Percentiles rank a stretch among this genome's conserved stretches.
phyloP scores from a whole-genome alignment of 202 grass and related monocot genomes.

The Hordeum pubiflorum region DNA sequence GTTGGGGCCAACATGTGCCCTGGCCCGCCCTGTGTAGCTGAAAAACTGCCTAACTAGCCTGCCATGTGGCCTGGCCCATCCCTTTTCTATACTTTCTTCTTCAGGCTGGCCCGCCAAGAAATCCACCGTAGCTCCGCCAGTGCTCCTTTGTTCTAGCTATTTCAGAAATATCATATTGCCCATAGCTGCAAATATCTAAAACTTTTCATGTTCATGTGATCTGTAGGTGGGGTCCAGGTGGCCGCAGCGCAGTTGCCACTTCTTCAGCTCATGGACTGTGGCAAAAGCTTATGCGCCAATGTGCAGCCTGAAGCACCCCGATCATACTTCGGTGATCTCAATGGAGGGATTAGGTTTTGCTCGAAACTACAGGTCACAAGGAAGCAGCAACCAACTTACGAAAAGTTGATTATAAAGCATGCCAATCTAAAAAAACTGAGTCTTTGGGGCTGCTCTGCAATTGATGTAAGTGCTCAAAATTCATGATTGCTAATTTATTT shows the following conservation, averaged over 20 bases:
- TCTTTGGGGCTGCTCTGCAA: conserved; percentile 78
- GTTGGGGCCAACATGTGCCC: too few species aligned
- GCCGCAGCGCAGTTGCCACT: conserved; percentile 62
- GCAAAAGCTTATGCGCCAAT: conserved; percentile 49
- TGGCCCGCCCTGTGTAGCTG: too few species aligned
- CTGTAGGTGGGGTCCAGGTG: conserved; percentile 61
- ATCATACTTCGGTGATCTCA: conserved; percentile 34
- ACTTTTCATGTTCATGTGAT: not conserved
- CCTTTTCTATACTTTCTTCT: too few species aligned
- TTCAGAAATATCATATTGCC: not conserved
- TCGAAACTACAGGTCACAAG: conserved; percentile 24
- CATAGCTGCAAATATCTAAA: not conserved
- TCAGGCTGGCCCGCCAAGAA: too few species aligned
- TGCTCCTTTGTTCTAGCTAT: not conserved
- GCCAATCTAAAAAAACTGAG: conserved; percentile 61
- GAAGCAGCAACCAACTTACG: conserved; percentile 32
- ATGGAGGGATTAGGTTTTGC: conserved; percentile 37
- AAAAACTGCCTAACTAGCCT: too few species aligned
- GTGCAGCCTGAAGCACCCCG: conserved; percentile 34
- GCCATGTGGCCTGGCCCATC: too few species aligned
- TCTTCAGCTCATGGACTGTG: conserved; percentile 81
- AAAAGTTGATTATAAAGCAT: conserved; percentile 84
- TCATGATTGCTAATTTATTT: not conserved
- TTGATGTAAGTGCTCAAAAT: conserved; percentile 51
- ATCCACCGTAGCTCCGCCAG: too few species aligned